A percentile compares a stretch with the other conserved stretches of the same genome.
These are phyloP conservation scores for Blumeria hordei DNA, from an alignment of 2,329 filamentous ascomycete species.

Conservation along the genomic window DNA sequence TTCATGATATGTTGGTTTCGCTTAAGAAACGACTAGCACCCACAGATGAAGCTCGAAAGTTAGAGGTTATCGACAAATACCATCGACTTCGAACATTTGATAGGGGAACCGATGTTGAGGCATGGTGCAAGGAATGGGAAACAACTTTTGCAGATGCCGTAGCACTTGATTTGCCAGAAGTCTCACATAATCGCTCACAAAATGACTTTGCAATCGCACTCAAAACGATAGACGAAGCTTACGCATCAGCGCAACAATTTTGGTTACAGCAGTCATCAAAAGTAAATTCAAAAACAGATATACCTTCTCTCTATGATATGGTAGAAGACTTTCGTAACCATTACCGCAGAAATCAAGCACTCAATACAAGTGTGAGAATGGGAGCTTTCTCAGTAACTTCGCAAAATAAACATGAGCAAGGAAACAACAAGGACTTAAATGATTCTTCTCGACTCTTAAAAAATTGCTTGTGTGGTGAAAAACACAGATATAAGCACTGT, in stretches of 20 bases:
- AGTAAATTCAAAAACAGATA: background rate
- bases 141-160: background rate
- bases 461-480: background rate
- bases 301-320: background rate
- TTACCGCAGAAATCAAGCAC: background rate
- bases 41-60: background rate
- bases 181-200: background rate
- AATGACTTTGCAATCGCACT: background rate
- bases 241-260: background rate
- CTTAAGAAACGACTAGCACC: background rate
- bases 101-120: background rate
- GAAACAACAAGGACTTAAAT: background rate
- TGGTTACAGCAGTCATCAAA: background rate
- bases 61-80: background rate
- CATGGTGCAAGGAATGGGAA: background rate
- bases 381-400: background rate
- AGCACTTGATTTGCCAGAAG: background rate
- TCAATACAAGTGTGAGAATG: background rate
- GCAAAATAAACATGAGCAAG: background rate
- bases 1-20: background rate
- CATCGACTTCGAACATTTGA: background rate
- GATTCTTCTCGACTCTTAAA: background rate
- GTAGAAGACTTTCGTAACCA: background rate
- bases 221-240: background rate
- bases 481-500: background rate